Conservation (phyloP, 176 grass and related monocot species). For the Carex parvula region DNA sequence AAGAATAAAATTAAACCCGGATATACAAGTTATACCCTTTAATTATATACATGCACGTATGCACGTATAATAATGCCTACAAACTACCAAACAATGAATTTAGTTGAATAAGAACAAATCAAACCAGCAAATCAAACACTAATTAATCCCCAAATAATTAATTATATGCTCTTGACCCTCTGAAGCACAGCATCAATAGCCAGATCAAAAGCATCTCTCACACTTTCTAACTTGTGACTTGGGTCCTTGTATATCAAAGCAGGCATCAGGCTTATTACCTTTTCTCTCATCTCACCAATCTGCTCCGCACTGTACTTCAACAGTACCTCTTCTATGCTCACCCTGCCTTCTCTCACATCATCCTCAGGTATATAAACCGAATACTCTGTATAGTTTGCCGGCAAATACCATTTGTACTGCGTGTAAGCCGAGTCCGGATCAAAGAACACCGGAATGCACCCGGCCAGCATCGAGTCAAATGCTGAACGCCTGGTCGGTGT, state of each 20-base stretch:
- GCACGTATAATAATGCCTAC: neutral
- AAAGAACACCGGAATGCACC: slow-evolving; percentile 84
- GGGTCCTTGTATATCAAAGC: slow-evolving; percentile 48
- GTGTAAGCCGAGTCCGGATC: slow-evolving; percentile 62
- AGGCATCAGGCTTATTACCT: slow-evolving; percentile 51
- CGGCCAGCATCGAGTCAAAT: slow-evolving; percentile 71
- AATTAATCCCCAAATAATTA: neutral
- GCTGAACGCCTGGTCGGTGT: slow-evolving; percentile 38
- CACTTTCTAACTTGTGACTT: slow-evolving; percentile 37
- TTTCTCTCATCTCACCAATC: slow-evolving; percentile 45
- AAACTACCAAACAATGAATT: slow-evolving; percentile 12
- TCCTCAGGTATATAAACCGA: slow-evolving; percentile 62
- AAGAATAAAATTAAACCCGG: neutral
- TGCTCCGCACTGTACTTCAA: slow-evolving; percentile 23
- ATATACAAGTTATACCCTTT: slow-evolving; percentile 1
- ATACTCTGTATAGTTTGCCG: slow-evolving; percentile 45
- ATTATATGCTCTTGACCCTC: slow-evolving; percentile 38
- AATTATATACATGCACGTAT: neutral
- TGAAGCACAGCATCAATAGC: slow-evolving; percentile 42
- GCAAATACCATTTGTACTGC: slow-evolving; percentile 74
- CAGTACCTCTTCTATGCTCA: slow-evolving; percentile 54
- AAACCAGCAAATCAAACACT: neutral
- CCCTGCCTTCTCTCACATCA: slow-evolving; percentile 40
- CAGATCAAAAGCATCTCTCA: slow-evolving; percentile 74
- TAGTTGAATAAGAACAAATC: neutral